These are phyloP conservation scores for Nitzschia putrida DNA, from an alignment of 108 stramenopile genomes.

Conservation along the genomic window DNA sequence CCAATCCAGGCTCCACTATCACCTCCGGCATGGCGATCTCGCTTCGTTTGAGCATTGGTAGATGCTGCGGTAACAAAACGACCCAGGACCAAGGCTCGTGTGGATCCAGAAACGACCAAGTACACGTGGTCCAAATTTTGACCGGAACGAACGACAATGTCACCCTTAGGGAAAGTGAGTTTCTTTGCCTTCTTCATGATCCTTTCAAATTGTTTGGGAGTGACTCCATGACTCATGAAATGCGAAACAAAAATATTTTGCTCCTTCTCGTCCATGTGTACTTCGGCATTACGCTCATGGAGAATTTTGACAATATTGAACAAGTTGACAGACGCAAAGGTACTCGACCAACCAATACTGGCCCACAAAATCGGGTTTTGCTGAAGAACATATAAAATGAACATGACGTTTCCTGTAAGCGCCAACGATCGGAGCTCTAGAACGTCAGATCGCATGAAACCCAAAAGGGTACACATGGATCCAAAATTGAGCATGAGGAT, in stretches of 20 bases:
- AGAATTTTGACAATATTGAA: slow-evolving; percentile 65
- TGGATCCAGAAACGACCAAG: slow-evolving; percentile 65
- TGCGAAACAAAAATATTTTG: slow-evolving; percentile 65
- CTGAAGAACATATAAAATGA: slow-evolving; percentile 46
- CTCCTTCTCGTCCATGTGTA: slow-evolving; percentile 52
- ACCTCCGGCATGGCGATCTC: slow-evolving; percentile 58
- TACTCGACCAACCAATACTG: slow-evolving; percentile 50
- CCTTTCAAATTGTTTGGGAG: slow-evolving; percentile 81
- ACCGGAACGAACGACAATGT: slow-evolving; percentile 54
- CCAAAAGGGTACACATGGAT: slow-evolving; percentile 60
- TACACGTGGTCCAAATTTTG: slow-evolving; percentile 54
- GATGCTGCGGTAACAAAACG: slow-evolving; percentile 68
- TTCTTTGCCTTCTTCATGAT: slow-evolving; percentile 40
- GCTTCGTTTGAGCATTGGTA: slow-evolving; percentile 21
- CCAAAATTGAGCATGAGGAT: slow-evolving; percentile 74
- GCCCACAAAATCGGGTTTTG: slow-evolving; percentile 44
- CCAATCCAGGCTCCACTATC: slow-evolving; percentile 85
- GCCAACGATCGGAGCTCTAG: slow-evolving; percentile 72
- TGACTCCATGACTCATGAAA: slow-evolving; percentile 78
- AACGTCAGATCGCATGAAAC: slow-evolving; percentile 79
- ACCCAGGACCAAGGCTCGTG: slow-evolving; percentile 59
- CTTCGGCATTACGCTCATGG: slow-evolving; percentile 62
- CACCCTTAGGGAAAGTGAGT: slow-evolving; percentile 41
- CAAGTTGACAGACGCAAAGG: slow-evolving; percentile 70
- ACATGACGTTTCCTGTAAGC: slow-evolving; percentile 55